These are phyloP conservation scores for Hypoxylon sp. DNA, from an alignment of 2,329 filamentous ascomycete genomes.

Conservation along the genomic window DNA sequence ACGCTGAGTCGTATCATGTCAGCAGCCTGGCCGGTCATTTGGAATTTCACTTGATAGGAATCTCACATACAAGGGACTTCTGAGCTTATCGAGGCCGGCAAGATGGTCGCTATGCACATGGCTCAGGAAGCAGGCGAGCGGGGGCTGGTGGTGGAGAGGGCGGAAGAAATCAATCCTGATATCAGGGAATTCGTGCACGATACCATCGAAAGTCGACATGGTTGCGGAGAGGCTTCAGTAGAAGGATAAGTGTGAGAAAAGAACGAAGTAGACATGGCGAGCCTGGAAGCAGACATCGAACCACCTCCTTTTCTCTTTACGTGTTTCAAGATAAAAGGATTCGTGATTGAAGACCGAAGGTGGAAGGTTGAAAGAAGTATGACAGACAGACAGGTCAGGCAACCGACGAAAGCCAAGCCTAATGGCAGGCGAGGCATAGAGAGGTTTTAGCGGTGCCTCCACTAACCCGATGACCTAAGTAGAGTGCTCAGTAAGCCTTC, in stretches of 20 bases:
- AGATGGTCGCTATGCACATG: slow-evolving; percentile 95
- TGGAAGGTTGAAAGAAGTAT: not conserved
- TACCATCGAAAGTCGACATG: slow-evolving; percentile 82
- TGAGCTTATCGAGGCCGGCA: slow-evolving; percentile 76
- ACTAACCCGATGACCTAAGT: no score
- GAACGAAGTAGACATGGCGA: not conserved
- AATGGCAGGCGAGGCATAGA: not conserved
- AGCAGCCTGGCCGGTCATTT: not conserved
- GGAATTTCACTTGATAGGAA: not conserved
- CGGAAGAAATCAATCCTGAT: slow-evolving; percentile 91
- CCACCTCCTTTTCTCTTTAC: not conserved
- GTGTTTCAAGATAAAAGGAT: no score
- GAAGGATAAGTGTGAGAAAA: not conserved
- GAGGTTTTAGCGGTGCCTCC: not conserved
- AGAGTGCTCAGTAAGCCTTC: no score
- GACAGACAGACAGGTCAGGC: not conserved
- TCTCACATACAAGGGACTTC: slow-evolving; percentile 73
- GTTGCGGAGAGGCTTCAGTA: not conserved
- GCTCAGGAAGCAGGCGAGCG: slow-evolving; percentile 86
- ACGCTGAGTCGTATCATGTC: slow-evolving; percentile 55
- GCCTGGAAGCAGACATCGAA: not conserved
- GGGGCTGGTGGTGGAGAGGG: slow-evolving; percentile 61
- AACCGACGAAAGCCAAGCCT: not conserved
- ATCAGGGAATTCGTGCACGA: slow-evolving; percentile 78
- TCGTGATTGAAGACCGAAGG: no score